Percentiles rank a stretch among this genome's conserved stretches.
phyloP scores from a whole-genome alignment of 1,139 yeast species.

The Suhomyces bribrorum region DNA sequence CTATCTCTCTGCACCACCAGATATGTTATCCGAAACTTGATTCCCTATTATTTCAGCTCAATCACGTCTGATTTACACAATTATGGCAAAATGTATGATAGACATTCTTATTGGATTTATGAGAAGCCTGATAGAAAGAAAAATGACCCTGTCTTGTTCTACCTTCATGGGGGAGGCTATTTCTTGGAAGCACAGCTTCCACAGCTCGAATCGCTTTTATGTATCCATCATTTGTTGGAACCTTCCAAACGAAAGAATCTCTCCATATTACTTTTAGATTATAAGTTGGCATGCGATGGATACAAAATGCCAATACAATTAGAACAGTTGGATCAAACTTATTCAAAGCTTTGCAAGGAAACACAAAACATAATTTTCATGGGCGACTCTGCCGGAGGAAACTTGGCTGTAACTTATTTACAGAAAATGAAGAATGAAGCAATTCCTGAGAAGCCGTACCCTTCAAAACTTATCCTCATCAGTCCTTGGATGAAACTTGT shows the following conservation, averaged over 20 bases:
- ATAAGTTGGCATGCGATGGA: conserved; percentile 37
- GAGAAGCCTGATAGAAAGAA: conserved; percentile 28
- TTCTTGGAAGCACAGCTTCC: conserved; percentile 35
- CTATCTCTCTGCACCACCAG: background rate
- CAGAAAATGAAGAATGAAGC: conserved; percentile 26
- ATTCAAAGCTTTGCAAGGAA: conserved; percentile 31
- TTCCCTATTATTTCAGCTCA: conserved; percentile 7
- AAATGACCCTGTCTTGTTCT: conserved; percentile 40
- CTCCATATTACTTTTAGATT: conserved; percentile 41
- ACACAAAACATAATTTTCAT: conserved; percentile 31
- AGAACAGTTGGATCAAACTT: conserved; percentile 34
- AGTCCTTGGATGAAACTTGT: conserved; percentile 43
- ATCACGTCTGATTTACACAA: conserved; percentile 21
- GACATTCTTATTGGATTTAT: conserved; percentile 40
- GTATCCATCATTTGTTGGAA: conserved; percentile 34
- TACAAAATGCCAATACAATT: conserved; percentile 38
- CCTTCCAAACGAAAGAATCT: conserved; percentile 25
- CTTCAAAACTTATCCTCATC: conserved; percentile 34
- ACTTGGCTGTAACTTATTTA: conserved; percentile 31
- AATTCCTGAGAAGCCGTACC: conserved; percentile 24
- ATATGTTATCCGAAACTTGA: conserved; percentile 10
- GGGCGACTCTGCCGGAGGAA: conserved; percentile 50
- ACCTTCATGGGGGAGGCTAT: conserved; percentile 48
- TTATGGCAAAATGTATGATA: conserved; percentile 37
- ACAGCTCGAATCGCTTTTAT: conserved; percentile 34